Percentiles rank a stretch among this genome's conserved stretches.
Conservation (phyloP, 805 yeast species). For the Kazachstania taianensis region DNA sequence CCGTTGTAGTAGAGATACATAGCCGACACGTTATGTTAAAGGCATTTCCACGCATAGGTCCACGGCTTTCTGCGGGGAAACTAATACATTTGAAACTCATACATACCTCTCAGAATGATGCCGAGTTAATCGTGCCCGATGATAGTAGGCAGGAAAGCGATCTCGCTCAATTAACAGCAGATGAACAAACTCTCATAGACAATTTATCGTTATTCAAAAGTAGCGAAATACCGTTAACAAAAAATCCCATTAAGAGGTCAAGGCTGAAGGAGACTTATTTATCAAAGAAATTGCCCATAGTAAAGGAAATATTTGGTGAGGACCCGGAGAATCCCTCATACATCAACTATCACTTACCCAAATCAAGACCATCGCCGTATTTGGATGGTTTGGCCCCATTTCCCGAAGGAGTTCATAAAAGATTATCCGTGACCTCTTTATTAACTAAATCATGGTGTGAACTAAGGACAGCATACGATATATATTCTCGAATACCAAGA, state of each 20-base stretch:
- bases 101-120: no score
- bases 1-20: no score
- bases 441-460: conserved; percentile 63
- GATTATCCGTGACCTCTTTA: conserved; percentile 44
- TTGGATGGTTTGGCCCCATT: conserved; percentile 5
- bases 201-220: conserved; percentile 10
- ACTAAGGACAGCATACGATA: conserved; percentile 41
- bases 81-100: no score
- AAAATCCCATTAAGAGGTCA: background rate
- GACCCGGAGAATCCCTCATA: conserved; percentile 10
- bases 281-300: conserved; percentile 11
- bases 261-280: conserved; percentile 9
- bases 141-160: no score
- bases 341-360: conserved; percentile 13
- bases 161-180: conserved; percentile 5
- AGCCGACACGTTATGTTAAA: no score
- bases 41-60: no score
- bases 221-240: no score
- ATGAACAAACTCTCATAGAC: conserved; percentile 9
- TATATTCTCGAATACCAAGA: conserved; percentile 36
- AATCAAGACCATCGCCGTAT: conserved; percentile 13
- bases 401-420: conserved; percentile 1
- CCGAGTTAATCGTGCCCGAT: no score
- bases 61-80: no score
- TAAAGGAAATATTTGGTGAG: conserved; percentile 13